Conservation (phyloP, 1,139 yeast genomes). For the Blastobotrys malaysiensis region DNA sequence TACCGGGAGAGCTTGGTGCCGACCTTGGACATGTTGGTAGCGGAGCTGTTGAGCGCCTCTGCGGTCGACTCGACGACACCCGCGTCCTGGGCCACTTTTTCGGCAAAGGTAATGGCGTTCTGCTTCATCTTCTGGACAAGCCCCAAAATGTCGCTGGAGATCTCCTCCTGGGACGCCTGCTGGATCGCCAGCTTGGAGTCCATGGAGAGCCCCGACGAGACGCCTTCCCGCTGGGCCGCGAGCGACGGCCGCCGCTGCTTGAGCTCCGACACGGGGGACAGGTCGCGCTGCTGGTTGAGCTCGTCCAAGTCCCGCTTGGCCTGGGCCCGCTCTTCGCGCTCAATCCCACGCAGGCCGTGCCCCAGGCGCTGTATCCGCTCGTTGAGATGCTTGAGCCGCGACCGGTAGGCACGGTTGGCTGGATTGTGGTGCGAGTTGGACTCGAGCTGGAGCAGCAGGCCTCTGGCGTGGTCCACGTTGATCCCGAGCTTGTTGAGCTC, state of each 20-base stretch:
- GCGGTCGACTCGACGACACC: slow-evolving; percentile 32
- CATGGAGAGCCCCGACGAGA: slow-evolving; percentile 11
- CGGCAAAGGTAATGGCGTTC: slow-evolving; percentile 41
- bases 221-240: background rate
- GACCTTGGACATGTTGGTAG: slow-evolving; percentile 33
- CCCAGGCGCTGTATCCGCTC: slow-evolving; percentile 20
- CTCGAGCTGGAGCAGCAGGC: slow-evolving; percentile 22
- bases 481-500: slow-evolving; percentile 20
- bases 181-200: slow-evolving; percentile 30
- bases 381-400: slow-evolving; percentile 19
- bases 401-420: slow-evolving; percentile 6
- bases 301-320: background rate
- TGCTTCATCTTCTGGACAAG: slow-evolving; percentile 48
- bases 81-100: slow-evolving; percentile 34
- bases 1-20: slow-evolving; percentile 33
- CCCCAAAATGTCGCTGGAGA: slow-evolving; percentile 43
- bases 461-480: slow-evolving; percentile 24
- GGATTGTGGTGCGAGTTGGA: background rate
- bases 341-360: slow-evolving; percentile 6
- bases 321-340: slow-evolving; percentile 6
- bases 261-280: background rate
- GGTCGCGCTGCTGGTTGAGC: background rate
- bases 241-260: background rate
- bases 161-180: slow-evolving; percentile 37
- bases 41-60: slow-evolving; percentile 32